Conservation (phyloP, 1,284 basidiomycete species). For the Mycosarcoma maydis region DNA sequence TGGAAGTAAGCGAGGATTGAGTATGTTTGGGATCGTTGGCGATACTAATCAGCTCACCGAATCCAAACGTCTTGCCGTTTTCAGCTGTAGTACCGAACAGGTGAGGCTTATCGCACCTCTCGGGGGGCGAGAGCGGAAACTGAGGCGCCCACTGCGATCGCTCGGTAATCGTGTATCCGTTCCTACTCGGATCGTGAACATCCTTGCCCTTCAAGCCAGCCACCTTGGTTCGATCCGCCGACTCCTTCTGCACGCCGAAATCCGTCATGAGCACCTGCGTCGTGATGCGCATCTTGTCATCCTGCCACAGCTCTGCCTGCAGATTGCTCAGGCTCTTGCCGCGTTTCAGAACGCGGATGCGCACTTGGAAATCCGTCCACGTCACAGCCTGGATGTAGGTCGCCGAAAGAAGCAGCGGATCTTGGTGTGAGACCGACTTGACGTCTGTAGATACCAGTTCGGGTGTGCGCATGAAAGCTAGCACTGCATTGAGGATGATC, state of each 20-base stretch:
- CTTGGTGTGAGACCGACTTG: constrained; percentile 19
- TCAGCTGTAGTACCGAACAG: constrained; percentile 8
- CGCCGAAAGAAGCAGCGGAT: constrained; percentile 32
- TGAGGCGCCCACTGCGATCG: constrained; percentile 22
- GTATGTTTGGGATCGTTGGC: constrained; percentile 19
- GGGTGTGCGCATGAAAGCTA: constrained; percentile 40
- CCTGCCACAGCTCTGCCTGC: constrained; percentile 39
- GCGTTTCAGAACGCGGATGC: constrained; percentile 23
- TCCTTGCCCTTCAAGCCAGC: neutral
- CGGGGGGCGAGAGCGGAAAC: constrained; percentile 15
- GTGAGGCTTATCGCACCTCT: neutral
- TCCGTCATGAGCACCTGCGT: constrained; percentile 40
- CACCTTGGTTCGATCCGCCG: constrained; percentile 10
- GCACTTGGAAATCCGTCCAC: constrained; percentile 9
- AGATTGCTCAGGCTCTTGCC: constrained; percentile 42
- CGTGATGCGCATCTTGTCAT: constrained; percentile 21
- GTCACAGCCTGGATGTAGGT: constrained; percentile 42
- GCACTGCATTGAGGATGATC: constrained; percentile 42
- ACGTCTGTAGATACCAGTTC: constrained; percentile 23
- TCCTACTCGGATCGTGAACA: constrained; percentile 14
- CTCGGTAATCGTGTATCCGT: constrained; percentile 28
- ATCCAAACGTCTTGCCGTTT: constrained; percentile 21
- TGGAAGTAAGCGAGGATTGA: neutral
- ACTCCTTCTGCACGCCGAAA: constrained; percentile 14
- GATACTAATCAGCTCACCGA: constrained; percentile 25